A percentile compares a stretch with the other conserved stretches of the same genome.
Evolutionary conservation across 2,329 filamentous ascomycete species (phyloP).

Genomic region (Didymella glomerata): DNA sequence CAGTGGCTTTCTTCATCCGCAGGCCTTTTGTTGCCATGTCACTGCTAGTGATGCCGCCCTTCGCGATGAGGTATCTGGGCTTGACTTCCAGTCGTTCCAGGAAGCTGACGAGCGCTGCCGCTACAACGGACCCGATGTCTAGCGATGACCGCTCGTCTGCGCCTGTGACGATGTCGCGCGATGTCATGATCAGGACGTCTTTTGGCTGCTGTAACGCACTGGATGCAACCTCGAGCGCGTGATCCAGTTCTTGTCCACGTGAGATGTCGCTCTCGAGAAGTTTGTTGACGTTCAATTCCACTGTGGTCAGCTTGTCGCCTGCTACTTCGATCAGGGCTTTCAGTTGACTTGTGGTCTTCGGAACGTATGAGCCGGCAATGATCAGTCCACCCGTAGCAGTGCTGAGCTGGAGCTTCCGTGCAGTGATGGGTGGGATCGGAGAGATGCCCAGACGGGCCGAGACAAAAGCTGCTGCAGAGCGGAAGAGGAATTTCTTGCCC

Average conservation of each 20-base stretch:
- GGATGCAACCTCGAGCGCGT: constrained; percentile 45
- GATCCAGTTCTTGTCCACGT: constrained; percentile 47
- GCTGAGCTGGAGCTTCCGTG: constrained; percentile 52
- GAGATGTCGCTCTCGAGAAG: constrained; percentile 55
- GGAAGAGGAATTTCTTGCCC: constrained; percentile 57
- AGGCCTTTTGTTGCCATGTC: constrained; percentile 67
- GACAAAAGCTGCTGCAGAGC: constrained; percentile 59
- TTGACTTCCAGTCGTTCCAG: constrained; percentile 57
- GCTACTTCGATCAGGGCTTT: constrained; percentile 54
- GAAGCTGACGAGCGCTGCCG: constrained; percentile 61
- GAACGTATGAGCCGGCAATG: constrained; percentile 66
- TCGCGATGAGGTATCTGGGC: constrained; percentile 66
- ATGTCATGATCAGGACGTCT: constrained; percentile 68
- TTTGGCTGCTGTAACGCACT: constrained; percentile 54
- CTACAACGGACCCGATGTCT: constrained; percentile 64
- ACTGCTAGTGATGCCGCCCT: constrained; percentile 67
- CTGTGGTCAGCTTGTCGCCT: constrained; percentile 54
- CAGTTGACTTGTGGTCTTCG: constrained; percentile 66
- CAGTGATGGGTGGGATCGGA: constrained; percentile 61
- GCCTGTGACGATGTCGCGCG: constrained; percentile 61
- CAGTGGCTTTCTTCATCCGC: constrained; percentile 61
- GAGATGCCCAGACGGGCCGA: constrained; percentile 62
- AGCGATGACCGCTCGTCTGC: constrained; percentile 61
- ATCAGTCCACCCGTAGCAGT: constrained; percentile 60
- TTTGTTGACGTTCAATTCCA: constrained; percentile 60